These are phyloP conservation scores for Cetraspora pellucida DNA, from an alignment of 192 early-diverging fungal genomes.

Conservation along the genomic window DNA sequence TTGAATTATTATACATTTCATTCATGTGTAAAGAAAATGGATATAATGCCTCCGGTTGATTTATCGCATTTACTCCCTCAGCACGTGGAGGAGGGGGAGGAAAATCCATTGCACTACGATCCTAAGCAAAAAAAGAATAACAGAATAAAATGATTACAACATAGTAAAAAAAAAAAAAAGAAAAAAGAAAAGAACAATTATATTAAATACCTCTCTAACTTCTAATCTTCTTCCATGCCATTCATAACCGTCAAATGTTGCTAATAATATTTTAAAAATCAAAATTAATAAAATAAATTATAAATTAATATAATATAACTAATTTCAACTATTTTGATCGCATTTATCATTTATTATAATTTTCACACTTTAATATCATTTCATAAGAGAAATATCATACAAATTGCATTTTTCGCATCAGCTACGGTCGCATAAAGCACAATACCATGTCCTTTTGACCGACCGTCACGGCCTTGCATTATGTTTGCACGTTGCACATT, in stretches of 20 bases:
- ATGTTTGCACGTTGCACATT: conserved; percentile 62
- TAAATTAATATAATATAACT: too few relatives aligned
- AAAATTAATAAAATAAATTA: too few relatives aligned
- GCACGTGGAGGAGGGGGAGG: conserved; percentile 34
- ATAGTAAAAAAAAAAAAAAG: background rate
- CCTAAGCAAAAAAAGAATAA: conserved; percentile 35
- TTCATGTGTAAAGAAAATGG: too few relatives aligned
- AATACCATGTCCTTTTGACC: conserved; percentile 69
- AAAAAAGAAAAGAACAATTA: background rate
- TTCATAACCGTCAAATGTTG: conserved; percentile 45
- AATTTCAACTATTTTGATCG: too few relatives aligned
- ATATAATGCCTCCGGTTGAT: conserved; percentile 7
- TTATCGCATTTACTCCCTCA: conserved; percentile 17
- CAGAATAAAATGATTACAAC: background rate
- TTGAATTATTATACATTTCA: too few relatives aligned
- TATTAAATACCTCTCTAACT: conserved; percentile 44
- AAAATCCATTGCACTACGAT: conserved; percentile 44
- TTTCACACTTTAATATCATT: background rate
- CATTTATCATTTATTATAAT: background rate
- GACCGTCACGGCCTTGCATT: conserved; percentile 48
- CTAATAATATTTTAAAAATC: conserved; percentile 12
- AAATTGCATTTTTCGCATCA: conserved; percentile 63
- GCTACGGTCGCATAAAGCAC: conserved; percentile 60
- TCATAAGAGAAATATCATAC: conserved; percentile 28
- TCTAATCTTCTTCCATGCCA: conserved; percentile 47